Evolutionary conservation across 2,329 filamentous ascomycete species (phyloP), one percentile per base, ranked within the genome.

Genomic region (Seiridium unicorne): DNA sequence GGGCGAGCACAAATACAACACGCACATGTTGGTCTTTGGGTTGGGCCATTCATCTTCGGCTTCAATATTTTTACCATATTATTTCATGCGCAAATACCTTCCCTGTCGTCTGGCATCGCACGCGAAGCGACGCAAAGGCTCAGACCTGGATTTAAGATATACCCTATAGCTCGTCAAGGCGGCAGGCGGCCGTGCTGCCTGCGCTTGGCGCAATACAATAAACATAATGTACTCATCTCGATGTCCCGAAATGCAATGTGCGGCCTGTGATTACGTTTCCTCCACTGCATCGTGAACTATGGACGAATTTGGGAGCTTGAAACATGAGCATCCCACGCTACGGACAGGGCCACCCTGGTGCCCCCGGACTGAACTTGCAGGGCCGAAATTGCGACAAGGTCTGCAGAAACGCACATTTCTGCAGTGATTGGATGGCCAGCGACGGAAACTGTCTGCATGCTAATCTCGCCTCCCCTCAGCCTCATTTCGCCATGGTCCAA

Each of bases 391-490:
- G 44, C 54, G 44, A 46, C 54, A 31, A 34, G 26, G 44, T 44
- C 54, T 46, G 54, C 44, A 57, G 18, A 10, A 35, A 7, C n/a
- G 34, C 10, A 34, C 10, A 35, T 46, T 31, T 11, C n/a, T 18
- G 18, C 34, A 7, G 5, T 58, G 55, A 58, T 58, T 58, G 55
- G 55, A 51, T 36, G 8, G 13, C 13, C 6, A 8, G 31, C n/a
- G 46, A 35, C n/a, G 55, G 55, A 48, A 58, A 18, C 44, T 32
- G 9, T 13, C 40, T 34, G 9, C 31, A 35, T 51, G 55, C 6
- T 34, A 51, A 58, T 58, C 46, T 58, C 55, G 55, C 40, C 55
- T 58, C 44, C 42, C 55, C 51, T 18, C 13, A 34, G 32, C 55
- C 46, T 49, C 44, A 51, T 49, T 51, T 58, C 42, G 13, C 42